phyloP scores from a whole-genome alignment of 2,329 filamentous ascomycete species.

The Microascus cirrosus region DNA sequence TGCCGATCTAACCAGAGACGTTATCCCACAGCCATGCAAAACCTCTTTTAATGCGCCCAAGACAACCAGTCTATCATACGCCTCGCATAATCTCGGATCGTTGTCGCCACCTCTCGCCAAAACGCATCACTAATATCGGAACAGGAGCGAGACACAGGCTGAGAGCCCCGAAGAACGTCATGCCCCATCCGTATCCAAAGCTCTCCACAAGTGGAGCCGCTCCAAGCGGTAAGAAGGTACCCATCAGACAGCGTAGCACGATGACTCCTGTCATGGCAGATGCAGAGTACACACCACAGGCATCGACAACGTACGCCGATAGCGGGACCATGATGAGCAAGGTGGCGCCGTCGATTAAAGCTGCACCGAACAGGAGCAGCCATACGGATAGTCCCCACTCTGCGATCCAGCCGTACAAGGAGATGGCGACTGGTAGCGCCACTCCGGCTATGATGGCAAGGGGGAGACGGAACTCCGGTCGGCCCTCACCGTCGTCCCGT shows the following conservation, averaged over 20 bases:
- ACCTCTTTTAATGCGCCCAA: neutral
- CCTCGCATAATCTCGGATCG: neutral
- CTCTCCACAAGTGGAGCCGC: conserved; percentile 32
- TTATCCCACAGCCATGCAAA: no score
- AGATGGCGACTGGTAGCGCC: conserved; percentile 30
- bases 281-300: conserved; percentile 42
- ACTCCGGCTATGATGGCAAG: conserved; percentile 34
- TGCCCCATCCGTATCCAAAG: conserved; percentile 41
- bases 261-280: conserved; percentile 47
- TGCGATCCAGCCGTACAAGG: conserved; percentile 39
- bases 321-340: conserved; percentile 36
- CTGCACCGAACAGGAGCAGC: conserved; percentile 29
- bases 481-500: conserved; percentile 19
- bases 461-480: conserved; percentile 44
- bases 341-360: conserved; percentile 31
- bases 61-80: neutral
- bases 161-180: conserved; percentile 29
- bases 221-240: conserved; percentile 44
- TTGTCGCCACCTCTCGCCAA: conserved; percentile 32
- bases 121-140: conserved; percentile 36
- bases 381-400: conserved; percentile 28
- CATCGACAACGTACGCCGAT: conserved; percentile 45
- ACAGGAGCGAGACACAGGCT: conserved; percentile 35
- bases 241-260: conserved; percentile 40
- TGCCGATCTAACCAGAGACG: no score